phyloP scores from a whole-genome alignment of 768 basidiomycete genomes.

The Tremella fuciformis region DNA sequence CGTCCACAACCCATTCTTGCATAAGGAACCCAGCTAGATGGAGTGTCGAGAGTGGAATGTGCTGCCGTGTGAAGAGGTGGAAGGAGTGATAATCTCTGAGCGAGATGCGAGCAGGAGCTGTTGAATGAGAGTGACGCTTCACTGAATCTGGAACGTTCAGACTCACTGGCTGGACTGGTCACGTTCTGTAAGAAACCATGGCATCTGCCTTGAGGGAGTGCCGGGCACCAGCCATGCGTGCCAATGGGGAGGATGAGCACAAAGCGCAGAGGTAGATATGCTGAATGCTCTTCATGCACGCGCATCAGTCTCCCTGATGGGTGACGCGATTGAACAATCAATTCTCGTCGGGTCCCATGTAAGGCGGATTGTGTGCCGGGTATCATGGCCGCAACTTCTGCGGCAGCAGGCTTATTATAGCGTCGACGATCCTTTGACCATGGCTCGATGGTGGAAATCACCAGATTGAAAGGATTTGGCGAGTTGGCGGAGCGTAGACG shows the following conservation, averaged over 20 bases:
- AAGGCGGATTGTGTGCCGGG: too few species aligned
- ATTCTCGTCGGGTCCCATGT: too few species aligned
- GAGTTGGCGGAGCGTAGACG: too few species aligned
- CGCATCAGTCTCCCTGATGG: not conserved
- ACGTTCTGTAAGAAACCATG: not conserved
- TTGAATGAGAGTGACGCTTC: not conserved
- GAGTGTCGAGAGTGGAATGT: conserved; percentile 16
- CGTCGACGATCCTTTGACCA: conserved; percentile 44
- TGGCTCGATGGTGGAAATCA: conserved; percentile 11
- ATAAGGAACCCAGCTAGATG: conserved; percentile 54
- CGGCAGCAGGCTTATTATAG: conserved; percentile 56
- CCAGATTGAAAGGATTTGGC: too few species aligned
- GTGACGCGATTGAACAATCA: too few species aligned
- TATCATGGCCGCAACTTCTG: conserved; percentile 55
- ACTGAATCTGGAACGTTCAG: not conserved
- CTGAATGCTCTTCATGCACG: not conserved
- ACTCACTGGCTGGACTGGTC: not conserved
- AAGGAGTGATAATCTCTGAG: not conserved
- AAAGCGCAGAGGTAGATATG: not conserved
- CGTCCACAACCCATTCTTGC: conserved; percentile 57
- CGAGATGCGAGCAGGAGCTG: not conserved
- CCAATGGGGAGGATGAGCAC: not conserved
- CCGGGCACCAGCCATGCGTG: not conserved
- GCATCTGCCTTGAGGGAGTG: not conserved
- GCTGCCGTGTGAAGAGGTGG: not conserved